These are phyloP conservation scores for Physaria fendleri DNA, from an alignment of 345 rosid species.

Conservation along the genomic window DNA sequence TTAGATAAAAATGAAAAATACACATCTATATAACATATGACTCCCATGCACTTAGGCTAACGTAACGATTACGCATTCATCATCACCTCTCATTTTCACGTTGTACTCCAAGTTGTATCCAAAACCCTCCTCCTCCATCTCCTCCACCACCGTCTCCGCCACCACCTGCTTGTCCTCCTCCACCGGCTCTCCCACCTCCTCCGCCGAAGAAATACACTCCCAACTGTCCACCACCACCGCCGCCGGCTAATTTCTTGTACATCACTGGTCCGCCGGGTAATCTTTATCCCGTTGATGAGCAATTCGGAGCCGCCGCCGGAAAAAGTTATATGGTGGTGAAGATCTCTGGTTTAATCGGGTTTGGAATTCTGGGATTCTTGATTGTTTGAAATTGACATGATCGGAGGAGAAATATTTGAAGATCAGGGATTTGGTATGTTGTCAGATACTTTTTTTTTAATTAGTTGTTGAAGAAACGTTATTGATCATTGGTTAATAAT, in stretches of 20 bases:
- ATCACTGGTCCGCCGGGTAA: slow-evolving; percentile 60
- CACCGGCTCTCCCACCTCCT: slow-evolving; percentile 41
- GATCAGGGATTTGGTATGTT: slow-evolving; percentile 20
- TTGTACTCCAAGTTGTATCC: slow-evolving; percentile 46
- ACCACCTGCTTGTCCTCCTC: slow-evolving; percentile 37
- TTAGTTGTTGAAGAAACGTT: slow-evolving; percentile 5
- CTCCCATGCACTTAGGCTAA: slow-evolving; percentile 31
- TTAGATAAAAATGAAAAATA: slow-evolving; percentile 4
- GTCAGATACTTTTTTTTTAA: background rate
- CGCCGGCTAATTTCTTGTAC: slow-evolving; percentile 41
- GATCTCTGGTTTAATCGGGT: slow-evolving; percentile 31
- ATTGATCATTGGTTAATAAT: slow-evolving; percentile 12
- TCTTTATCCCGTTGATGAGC: slow-evolving; percentile 45
- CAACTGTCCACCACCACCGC: slow-evolving; percentile 57
- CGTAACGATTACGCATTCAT: slow-evolving; percentile 31
- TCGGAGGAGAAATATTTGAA: background rate
- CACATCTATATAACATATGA: slow-evolving; percentile 22
- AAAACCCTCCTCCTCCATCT: slow-evolving; percentile 48
- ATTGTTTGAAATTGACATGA: slow-evolving; percentile 23
- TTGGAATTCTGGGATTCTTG: slow-evolving; percentile 33
- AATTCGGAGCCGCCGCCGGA: slow-evolving; percentile 29
- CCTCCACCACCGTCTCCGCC: slow-evolving; percentile 38
- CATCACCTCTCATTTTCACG: slow-evolving; percentile 30
- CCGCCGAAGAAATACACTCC: slow-evolving; percentile 38
- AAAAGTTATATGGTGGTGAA: slow-evolving; percentile 18